Conservation (phyloP, 345 rosid genomes). For the Tarenaya hassleriana region DNA sequence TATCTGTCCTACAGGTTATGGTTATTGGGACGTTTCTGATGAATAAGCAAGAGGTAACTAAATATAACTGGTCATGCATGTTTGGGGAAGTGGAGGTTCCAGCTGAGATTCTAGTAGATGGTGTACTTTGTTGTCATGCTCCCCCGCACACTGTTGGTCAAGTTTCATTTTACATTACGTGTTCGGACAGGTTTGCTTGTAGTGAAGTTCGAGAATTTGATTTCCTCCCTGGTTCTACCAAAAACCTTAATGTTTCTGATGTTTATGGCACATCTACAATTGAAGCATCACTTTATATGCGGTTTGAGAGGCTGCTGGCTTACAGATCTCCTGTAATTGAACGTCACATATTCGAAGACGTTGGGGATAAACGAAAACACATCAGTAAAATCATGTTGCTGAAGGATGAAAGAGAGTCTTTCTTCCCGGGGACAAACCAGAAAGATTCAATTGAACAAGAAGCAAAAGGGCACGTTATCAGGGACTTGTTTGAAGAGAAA, state of each 20-base stretch:
- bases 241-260: constrained; percentile 29
- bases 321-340: constrained; percentile 34
- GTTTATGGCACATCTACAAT: too few species aligned
- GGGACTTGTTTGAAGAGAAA: constrained; percentile 68
- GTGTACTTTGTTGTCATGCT: constrained; percentile 64
- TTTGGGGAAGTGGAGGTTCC: constrained; percentile 97
- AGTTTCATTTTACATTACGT: constrained; percentile 88
- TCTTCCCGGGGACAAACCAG: too few species aligned
- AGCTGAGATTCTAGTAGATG: constrained; percentile 73
- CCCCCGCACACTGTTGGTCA: constrained; percentile 62
- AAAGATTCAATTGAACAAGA: too few species aligned
- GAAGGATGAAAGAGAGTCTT: constrained; percentile 46
- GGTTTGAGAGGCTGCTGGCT: constrained; percentile 61
- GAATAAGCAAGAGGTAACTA: constrained; percentile 43
- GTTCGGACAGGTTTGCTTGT: constrained; percentile 90
- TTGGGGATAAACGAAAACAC: too few species aligned
- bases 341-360: constrained; percentile 46
- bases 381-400: too few species aligned
- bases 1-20: constrained; percentile 48
- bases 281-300: constrained; percentile 50
- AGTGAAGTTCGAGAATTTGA: constrained; percentile 97
- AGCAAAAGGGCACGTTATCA: constrained; percentile 44
- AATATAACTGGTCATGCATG: constrained; percentile 83
- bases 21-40: constrained; percentile 70
- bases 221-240: constrained; percentile 35